Evolutionary conservation across 2,329 filamentous ascomycete species (phyloP), one percentile per base, ranked within the genome.

Genomic region (Pestalotiopsis sp.): DNA sequence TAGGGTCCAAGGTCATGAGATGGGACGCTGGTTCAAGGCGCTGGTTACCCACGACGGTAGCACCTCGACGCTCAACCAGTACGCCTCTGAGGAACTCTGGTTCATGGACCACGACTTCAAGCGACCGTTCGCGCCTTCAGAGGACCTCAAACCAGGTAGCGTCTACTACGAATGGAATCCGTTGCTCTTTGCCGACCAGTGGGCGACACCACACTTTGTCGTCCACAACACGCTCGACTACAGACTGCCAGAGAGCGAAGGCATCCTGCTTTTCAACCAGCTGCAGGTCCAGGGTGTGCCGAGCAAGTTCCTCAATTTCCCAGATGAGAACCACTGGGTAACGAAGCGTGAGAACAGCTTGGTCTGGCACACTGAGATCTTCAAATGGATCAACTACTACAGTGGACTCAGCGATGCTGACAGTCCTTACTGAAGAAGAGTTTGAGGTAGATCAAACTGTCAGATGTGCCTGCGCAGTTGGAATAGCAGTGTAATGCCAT

Each of bases 311-410:
- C 76, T 93, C 72, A 90, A 85, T 2, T 93, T 93, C 77, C 90
- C 90, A 0, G 90, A 93, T 76, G 91, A 93, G 79, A 91, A 92
- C 70, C 91, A 93, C 74, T 93, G 89, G 88, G 90, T 93, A 3
- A 74, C 92, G 60, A 90, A 91, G 72, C 88, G 85, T 1, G 91
- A 93, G 80, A 93, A 93, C 76, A 86, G 85, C 27, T 77, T 92
- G 58, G 80, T 92, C 65, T 93, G 91, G 91, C 90, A 93, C 76
- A 86, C 84, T 59, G 87, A 88, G 13, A 90, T 93, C 63, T 79
- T 92, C 67, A 88, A 91, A 74, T 93, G 87, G 85, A 91, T 92
- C 73, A 92, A 92, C 77, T 84, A 85, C 73, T 84, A 88, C 69
- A 76, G 74, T 58, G 78, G 78, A 57, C 70, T 78, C 45, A 76